These are phyloP conservation scores for Suillus decipiens DNA, from an alignment of 768 basidiomycete species.

Conservation along the genomic window DNA sequence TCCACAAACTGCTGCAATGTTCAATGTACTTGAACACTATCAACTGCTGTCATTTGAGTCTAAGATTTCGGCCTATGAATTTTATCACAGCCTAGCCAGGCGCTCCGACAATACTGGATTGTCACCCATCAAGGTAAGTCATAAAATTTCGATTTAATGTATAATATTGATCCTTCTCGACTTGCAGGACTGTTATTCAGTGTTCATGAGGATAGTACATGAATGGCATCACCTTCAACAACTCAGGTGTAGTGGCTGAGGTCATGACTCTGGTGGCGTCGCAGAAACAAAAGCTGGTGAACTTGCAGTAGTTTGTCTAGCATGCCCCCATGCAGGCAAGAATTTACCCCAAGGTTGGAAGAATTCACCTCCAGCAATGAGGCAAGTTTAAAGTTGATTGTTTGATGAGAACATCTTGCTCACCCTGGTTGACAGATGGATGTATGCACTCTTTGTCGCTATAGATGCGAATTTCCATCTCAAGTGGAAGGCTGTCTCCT, in stretches of 20 bases:
- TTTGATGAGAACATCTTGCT: not conserved
- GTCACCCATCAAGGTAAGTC: not conserved
- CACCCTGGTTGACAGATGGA: no score
- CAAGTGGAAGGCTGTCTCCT: not conserved
- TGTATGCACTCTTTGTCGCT: no score
- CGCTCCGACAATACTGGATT: not conserved
- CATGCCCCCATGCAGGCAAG: not conserved
- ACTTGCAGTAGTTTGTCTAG: not conserved
- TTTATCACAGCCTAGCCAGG: not conserved
- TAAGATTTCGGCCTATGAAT: not conserved
- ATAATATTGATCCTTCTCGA: not conserved
- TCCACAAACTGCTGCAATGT: not conserved
- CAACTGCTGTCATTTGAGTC: not conserved
- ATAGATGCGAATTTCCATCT: no score
- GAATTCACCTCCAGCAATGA: not conserved
- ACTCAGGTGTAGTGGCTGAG: not conserved
- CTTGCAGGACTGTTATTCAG: not conserved
- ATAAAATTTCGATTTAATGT: not conserved
- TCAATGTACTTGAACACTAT: not conserved
- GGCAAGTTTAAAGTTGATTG: not conserved
- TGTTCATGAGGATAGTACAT: not conserved
- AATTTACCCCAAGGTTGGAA: not conserved
- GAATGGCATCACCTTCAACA: not conserved
- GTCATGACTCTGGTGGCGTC: not conserved
- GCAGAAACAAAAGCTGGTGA: not conserved